Conservation (phyloP, 805 yeast species). For the Pachysolen tannophilus region DNA sequence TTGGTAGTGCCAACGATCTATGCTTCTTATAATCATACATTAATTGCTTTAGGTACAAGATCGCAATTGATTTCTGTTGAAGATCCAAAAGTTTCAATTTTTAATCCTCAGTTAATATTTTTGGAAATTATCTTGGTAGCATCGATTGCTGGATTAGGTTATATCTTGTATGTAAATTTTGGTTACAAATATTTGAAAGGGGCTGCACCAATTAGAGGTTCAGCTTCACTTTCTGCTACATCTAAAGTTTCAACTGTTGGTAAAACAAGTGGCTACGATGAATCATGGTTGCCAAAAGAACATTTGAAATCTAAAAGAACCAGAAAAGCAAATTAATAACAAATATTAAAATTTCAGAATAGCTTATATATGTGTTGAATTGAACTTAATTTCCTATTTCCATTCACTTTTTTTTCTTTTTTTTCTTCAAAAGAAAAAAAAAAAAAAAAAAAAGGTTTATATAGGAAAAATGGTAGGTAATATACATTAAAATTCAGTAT, state of each 20-base stretch:
- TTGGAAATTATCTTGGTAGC: constrained; percentile 47
- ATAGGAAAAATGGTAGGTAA: no score
- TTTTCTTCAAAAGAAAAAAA: no score
- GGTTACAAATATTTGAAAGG: constrained; percentile 38
- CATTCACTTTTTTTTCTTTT: no score
- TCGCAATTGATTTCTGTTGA: constrained; percentile 48
- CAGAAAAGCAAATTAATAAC: constrained; percentile 22
- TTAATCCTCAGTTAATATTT: constrained; percentile 65
- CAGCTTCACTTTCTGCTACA: constrained; percentile 18
- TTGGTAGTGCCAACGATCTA: constrained; percentile 53
- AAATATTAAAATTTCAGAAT: no score
- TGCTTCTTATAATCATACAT: constrained; percentile 38
- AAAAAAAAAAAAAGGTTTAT: no score
- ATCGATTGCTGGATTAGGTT: constrained; percentile 41
- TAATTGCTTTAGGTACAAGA: constrained; percentile 48
- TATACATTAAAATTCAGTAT: no score
- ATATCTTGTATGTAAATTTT: constrained; percentile 34
- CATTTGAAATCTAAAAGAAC: constrained; percentile 34
- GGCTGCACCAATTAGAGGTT: constrained; percentile 23
- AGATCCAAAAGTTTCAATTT: constrained; percentile 61
- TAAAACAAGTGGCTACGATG: constrained; percentile 28
- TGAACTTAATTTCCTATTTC: no score
- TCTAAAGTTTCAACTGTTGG: constrained; percentile 17
- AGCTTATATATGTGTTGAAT: no score
- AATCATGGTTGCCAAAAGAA: constrained; percentile 52